Evolutionary conservation across 2,329 filamentous ascomycete genomes (phyloP), one percentile per base, ranked within the genome.

Genomic region (Talaromyces pinophilus): DNA sequence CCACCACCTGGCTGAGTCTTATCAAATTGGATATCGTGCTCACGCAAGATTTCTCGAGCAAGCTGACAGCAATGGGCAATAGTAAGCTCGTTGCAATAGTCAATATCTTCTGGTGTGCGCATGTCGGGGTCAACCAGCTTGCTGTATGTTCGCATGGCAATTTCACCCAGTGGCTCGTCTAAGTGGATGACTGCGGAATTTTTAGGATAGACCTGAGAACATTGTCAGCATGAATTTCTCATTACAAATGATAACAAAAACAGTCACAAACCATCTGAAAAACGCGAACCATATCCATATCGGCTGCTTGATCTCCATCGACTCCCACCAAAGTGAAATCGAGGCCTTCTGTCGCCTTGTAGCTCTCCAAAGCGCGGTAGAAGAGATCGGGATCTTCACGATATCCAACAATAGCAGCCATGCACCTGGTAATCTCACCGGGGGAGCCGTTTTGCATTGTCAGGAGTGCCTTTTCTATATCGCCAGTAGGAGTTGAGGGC

Each of bases 361-460:
- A 77, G 61, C 74, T 76, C 2, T 71, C 68, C 44, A 77, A 64
- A n/a, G 71, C 72, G 10, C 70, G 70, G 33, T 67, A 68, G 67
- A 73, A 77, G 2, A 76, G 60, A 4, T 63, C 66, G 1, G 72
- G 71, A 25, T 77, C 74, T 59, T 77, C 75, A 33, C 75, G 72
- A 67, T 75, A 77, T 28, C 75, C 75, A 17, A 76, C 74, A 22
- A 77, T 69, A 0, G 71, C 69, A 6, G 72, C 72, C 65, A 76
- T 72, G 19, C 72, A 74, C 35, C 72, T 71, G 19, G 66, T 66
- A 0, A 64, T 67, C 13, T 59, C 64, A n/a, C 59, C 63, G n/a
- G 28, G 10, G 13, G 33, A 59, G 0, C 52, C 38, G 17, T 67
- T 40, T 11, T 59, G 8, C 33, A 65, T 40, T 6, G 40, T 64